phyloP scores from a whole-genome alignment of 495 filamentous ascomycete species.

The Chaetomium fimeti region DNA sequence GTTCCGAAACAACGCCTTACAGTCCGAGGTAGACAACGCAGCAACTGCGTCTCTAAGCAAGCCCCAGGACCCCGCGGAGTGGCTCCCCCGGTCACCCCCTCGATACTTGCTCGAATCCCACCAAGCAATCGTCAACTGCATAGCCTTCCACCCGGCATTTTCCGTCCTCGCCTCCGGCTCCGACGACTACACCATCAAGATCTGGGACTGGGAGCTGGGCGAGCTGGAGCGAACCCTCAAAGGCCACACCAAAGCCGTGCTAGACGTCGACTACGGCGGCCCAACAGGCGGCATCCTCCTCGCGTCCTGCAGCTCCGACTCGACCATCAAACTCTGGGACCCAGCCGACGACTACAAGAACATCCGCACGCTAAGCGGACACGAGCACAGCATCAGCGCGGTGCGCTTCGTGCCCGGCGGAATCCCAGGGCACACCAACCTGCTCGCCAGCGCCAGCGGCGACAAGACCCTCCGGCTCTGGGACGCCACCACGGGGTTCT shows the following conservation, averaged over 20 bases:
- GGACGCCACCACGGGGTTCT: slow-evolving; percentile 90
- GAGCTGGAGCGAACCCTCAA: slow-evolving; percentile 90
- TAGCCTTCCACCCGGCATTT: slow-evolving; percentile 93
- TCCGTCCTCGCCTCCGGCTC: slow-evolving; percentile 88
- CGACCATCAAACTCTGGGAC: slow-evolving; percentile 96
- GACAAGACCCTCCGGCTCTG: slow-evolving; percentile 86
- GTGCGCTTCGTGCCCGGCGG: slow-evolving; percentile 85
- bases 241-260: slow-evolving; percentile 83
- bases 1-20: slow-evolving; percentile 62
- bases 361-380: slow-evolving; percentile 85
- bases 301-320: slow-evolving; percentile 83
- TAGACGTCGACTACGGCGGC: slow-evolving; percentile 88
- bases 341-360: slow-evolving; percentile 93
- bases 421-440: slow-evolving; percentile 66
- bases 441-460: slow-evolving; percentile 75
- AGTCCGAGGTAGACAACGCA: slow-evolving; percentile 76
- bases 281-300: slow-evolving; percentile 79
- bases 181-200: slow-evolving; percentile 82
- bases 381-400: slow-evolving; percentile 86
- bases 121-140: slow-evolving; percentile 74
- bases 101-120: slow-evolving; percentile 83
- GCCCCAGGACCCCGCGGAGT: slow-evolving; percentile 76
- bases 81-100: slow-evolving; percentile 79
- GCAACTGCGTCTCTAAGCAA: slow-evolving; percentile 58
- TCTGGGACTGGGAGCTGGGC: slow-evolving; percentile 97